These are phyloP conservation scores for Coccinonectria pachysandricola DNA, from an alignment of 2,329 filamentous ascomycete species.

Conservation along the genomic window DNA sequence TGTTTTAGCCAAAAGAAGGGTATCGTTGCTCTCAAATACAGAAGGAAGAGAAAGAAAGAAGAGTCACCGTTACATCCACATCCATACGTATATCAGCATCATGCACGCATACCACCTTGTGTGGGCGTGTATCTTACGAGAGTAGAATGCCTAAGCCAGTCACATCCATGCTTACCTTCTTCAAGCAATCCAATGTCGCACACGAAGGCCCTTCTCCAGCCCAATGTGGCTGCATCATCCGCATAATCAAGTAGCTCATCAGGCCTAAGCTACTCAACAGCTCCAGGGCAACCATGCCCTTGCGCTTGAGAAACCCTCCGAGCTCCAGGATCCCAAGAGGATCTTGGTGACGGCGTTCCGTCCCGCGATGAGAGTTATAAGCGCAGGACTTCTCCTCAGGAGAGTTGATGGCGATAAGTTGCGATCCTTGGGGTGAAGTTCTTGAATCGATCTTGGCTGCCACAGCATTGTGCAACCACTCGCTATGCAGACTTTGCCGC, in stretches of 20 bases:
- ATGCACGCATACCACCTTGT: too few relatives aligned
- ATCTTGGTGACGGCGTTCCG: conserved; percentile 46
- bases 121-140: too few relatives aligned
- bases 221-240: conserved; percentile 32
- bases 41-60: too few relatives aligned
- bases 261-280: conserved; percentile 65
- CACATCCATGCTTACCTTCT: conserved; percentile 11
- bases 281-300: conserved; percentile 59
- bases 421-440: too few relatives aligned
- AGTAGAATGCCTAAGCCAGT: conserved; percentile 12
- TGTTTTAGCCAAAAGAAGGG: conserved; percentile 12
- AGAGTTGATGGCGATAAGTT: too few relatives aligned
- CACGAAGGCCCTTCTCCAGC: conserved; percentile 11
- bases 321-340: conserved; percentile 69
- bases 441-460: too few relatives aligned
- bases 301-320: conserved; percentile 52
- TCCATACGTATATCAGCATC: not conserved
- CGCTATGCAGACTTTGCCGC: conserved; percentile 24
- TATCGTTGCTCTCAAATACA: too few relatives aligned
- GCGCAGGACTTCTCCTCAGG: too few relatives aligned
- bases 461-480: conserved; percentile 19
- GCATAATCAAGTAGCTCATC: conserved; percentile 61
- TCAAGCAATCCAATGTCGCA: conserved; percentile 6
- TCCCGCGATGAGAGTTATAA: too few relatives aligned
- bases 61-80: too few relatives aligned